Percentiles rank a stretch among this genome's conserved stretches.
Conservation (phyloP, 345 rosid genomes). For the Alliaria petiolata region DNA sequence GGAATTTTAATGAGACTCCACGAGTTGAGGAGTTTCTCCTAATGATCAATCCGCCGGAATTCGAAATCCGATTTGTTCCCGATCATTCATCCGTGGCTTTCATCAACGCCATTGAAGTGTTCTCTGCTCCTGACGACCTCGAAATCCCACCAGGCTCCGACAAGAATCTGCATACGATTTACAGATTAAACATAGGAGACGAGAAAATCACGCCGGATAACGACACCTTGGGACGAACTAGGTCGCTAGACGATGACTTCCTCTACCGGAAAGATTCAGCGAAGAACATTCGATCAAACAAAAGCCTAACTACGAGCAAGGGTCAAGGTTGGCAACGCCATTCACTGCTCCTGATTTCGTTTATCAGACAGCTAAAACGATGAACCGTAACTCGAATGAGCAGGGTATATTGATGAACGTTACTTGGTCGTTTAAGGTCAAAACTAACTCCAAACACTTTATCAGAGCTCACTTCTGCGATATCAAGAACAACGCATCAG, state of each 20-base stretch:
- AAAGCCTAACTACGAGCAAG: background rate
- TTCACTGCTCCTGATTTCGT: constrained; percentile 42
- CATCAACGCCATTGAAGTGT: constrained; percentile 66
- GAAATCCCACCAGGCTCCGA: background rate
- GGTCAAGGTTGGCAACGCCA: background rate
- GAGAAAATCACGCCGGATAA: constrained; percentile 37
- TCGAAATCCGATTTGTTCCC: constrained; percentile 37
- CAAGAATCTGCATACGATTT: constrained; percentile 27
- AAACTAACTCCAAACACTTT: constrained; percentile 33
- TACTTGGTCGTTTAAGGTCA: constrained; percentile 47
- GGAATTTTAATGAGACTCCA: constrained; percentile 2
- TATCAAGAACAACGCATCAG: background rate
- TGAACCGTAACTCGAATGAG: background rate
- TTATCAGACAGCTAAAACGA: constrained; percentile 39
- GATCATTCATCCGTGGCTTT: constrained; percentile 41
- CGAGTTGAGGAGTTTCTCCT: constrained; percentile 45
- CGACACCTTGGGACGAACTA: constrained; percentile 61
- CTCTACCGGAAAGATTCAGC: background rate
- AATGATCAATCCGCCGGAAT: constrained; percentile 9
- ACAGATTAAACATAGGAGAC: constrained; percentile 77
- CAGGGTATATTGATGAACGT: constrained; percentile 15
- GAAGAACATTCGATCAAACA: accelerated
- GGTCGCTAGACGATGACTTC: constrained; percentile 33
- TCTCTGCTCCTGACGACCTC: constrained; percentile 35
- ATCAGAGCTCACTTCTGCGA: constrained; percentile 60